Evolutionary conservation across 2,329 filamentous ascomycete genomes (phyloP), one percentile per base, ranked within the genome.

Genomic region (Ophiostoma tasmaniense): DNA sequence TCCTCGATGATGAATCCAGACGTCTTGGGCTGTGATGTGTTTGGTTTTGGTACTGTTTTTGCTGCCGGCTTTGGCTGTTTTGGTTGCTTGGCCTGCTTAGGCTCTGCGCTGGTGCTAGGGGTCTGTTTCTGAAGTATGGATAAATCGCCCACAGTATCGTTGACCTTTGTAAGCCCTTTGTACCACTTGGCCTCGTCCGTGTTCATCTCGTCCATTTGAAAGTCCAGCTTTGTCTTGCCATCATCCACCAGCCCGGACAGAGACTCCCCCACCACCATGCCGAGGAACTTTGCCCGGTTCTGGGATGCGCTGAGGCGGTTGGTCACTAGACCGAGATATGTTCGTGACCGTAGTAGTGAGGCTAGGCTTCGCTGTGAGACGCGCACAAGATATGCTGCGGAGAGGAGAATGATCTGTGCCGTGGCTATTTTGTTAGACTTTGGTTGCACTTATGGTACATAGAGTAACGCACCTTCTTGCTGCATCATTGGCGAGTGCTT

Each of bases 181-280:
- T 94, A 93, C 87, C 90, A 91, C 50, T 82, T 79, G 1, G 90
- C 90, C 75, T 97, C 93, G 0, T 86, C 83, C 1, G 85, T 87
- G 62, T 88, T 84, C 76, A 88, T 88, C 70, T 96, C 93, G 25
- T 95, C 90, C 74, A 93, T 85, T 50, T 93, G 89, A 75, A 99
- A 98, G 71, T 90, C 88, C 76, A 99, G 87, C 68, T 83, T 87
- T 69, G 89, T 89, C 10, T 89, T 89, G 33, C 84, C 84, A 73
- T 91, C 90, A 69, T 89, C 85, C 3, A 85, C 80, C 1, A 97
- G 77, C 1, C 80, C 76, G 0, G 87, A 89, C 0, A 90, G 78
- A 0, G 89, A 87, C 73, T 92, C 92, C 4, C 92, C 95, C 39
- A 97, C 88, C 1, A 91, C 83, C 87, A 99, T 96, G 0, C 95